A percentile compares a stretch with the other conserved stretches of the same genome.
Evolutionary conservation across 2,329 filamentous ascomycete species (phyloP).

Genomic region (Bretziella fagacearum): DNA sequence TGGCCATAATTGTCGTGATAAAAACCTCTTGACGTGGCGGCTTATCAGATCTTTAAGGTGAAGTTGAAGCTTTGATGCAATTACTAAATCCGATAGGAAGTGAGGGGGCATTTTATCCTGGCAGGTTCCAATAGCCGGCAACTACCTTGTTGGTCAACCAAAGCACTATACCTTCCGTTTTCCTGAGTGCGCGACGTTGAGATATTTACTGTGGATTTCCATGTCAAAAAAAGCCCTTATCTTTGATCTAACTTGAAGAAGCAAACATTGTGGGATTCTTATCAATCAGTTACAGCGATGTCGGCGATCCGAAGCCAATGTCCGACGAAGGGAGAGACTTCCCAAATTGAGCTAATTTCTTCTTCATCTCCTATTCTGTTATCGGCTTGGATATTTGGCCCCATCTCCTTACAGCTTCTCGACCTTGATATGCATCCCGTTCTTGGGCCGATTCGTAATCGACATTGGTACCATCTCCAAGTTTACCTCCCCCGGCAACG

Average conservation of each 20-base stretch:
- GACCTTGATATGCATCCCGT: slow-evolving; percentile 5
- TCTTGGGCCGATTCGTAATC: slow-evolving; percentile 8
- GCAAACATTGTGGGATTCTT: not conserved
- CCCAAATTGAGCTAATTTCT: too few relatives aligned
- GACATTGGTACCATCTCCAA: slow-evolving; percentile 17
- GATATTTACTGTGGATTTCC: too few relatives aligned
- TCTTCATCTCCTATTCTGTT: not conserved
- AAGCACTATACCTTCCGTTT: too few relatives aligned
- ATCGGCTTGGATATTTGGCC: not conserved
- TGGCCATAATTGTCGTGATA: slow-evolving; percentile 12
- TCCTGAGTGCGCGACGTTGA: too few relatives aligned
- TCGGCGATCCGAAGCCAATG: not conserved
- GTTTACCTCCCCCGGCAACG: slow-evolving; percentile 16
- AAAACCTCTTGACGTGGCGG: not conserved
- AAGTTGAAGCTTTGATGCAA: too few relatives aligned
- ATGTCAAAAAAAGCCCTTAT: not conserved
- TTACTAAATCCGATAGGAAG: too few relatives aligned
- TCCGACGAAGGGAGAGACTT: too few relatives aligned
- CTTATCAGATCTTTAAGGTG: slow-evolving; percentile 13
- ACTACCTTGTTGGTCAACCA: too few relatives aligned
- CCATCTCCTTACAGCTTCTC: not conserved
- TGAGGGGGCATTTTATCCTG: too few relatives aligned
- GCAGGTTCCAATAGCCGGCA: too few relatives aligned
- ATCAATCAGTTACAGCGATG: not conserved
- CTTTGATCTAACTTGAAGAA: not conserved